Base-by-base conservation (phyloP, 352 stramenopile genomes). In the Phytophthora pisi region DNA sequence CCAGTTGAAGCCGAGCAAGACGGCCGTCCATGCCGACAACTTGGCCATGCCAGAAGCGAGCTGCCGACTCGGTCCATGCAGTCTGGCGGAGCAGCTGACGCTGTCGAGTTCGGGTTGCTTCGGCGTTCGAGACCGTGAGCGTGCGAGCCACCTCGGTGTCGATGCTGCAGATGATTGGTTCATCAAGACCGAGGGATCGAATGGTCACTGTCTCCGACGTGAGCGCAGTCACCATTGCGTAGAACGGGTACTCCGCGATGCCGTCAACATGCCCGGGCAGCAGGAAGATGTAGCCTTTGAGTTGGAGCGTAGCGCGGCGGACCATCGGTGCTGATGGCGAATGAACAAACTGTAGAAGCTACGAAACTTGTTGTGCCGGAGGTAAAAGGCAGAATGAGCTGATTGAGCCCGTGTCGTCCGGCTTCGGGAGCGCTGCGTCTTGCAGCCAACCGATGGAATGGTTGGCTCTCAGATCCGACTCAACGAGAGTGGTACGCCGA, bases 21-120 rank as follows among this genome's bases (percentile, higher is more conserved):
- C 53, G 30, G 4, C 53, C 52, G 8, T 63, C 52, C 13, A 57
- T 16, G 0, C 61, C 61, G 18, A 68, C 38, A 5, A 63, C 52
- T 63, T 68, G 61, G 16, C 45, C 61, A 40, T 68, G 52, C 45
- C 53, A 68, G n/a, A 57, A 68, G 0, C 36, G 13, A 18, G 1
- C 15, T 5, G 61, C 46, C 0, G 61, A 52, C 24, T 68, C 43
- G 0, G 52, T 63, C 61, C 34, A 59, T 13, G 38, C 52, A 5
- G 45, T 52, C 16, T 68, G 53, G 2, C 61, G 61, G 1, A 63
- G 34, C 0, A 68, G 36, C 0, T 49, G 45, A 4, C 46, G 45
- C 3, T 31, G 23, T 0, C 34, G 52, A 1, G 43, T 58, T 6
- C 61, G 5, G 9, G 61, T 58, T 30, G 61, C 61, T 42, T 68